Base-by-base conservation (phyloP, 371 early-diverging fungal genomes). In the Mucor irregularis region DNA sequence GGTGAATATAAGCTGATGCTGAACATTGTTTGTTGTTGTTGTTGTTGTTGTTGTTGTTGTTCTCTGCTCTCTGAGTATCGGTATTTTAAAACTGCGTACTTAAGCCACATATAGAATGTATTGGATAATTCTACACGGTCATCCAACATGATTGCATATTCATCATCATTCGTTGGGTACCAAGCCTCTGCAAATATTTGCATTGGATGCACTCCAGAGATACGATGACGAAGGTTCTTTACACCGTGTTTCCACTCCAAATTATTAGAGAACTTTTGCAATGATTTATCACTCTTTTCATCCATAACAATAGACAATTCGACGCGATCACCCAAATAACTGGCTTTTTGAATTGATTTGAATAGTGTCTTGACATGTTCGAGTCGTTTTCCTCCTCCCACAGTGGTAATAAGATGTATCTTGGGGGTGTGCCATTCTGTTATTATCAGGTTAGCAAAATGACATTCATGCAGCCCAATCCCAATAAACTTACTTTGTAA, bases 1-100 rank as follows among this genome's bases (percentile, higher is more conserved):
- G 85, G 84, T 30, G 81, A 61, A 42, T 85, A 87, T 25, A 85
- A 69, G 58, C 84, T 84, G 39, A 87, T 66, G n/a, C 85, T 86
- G 67, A 78, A 79, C 22, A 42, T n/a, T 11, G 13, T 42, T 42
- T 24, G 6, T 42, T 11, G 42, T 42, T 11, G n/a, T n/a, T n/a
- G n/a, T n/a, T n/a, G n/a, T n/a, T n/a, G n/a, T n/a, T n/a, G n/a
- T n/a, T n/a, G n/a, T n/a, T n/a, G n/a, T n/a, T n/a, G n/a, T 42
- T 42, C 24, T 42, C 42, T 8, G 42, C 4, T 24, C n/a, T 42
- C 42, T 65, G 84, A 55, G 52, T 84, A 85, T 5, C 83, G 70
- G 49, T 85, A 84, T 39, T 70, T 69, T 37, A 87, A 61, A n/a
- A 84, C 53, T 37, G 68, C 61, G 46, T 80, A 83, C 51, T 85